Conservation (phyloP, 768 basidiomycete species). For the Neoboletus magnificus region DNA sequence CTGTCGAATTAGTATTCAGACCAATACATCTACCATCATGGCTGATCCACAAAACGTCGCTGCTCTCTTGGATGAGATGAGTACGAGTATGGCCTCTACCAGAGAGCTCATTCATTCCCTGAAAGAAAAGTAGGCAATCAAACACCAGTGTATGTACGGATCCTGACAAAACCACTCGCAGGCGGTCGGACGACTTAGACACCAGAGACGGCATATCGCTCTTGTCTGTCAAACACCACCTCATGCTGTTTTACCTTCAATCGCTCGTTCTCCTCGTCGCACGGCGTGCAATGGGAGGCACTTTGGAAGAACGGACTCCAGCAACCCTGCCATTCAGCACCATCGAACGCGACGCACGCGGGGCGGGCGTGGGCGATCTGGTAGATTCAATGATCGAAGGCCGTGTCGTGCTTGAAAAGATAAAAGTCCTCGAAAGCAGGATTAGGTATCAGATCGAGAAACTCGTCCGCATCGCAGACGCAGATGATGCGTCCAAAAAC, state of each 20-base stretch:
- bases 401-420: slow-evolving; percentile 85
- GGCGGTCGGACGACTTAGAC: slow-evolving; percentile 40
- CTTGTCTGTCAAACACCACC: slow-evolving; percentile 81
- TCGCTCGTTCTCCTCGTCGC: slow-evolving; percentile 71
- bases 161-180: slow-evolving; percentile 22
- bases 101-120: slow-evolving; percentile 54
- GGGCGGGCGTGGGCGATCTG: slow-evolving; percentile 63
- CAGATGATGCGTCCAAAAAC: slow-evolving; percentile 52
- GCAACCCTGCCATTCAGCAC: slow-evolving; percentile 52
- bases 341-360: slow-evolving; percentile 50
- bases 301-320: slow-evolving; percentile 49
- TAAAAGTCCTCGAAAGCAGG: slow-evolving; percentile 76
- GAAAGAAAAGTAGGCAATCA: slow-evolving; percentile 47
- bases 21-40: slow-evolving; percentile 15
- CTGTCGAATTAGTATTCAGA: neutral
- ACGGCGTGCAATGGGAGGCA: slow-evolving; percentile 67
- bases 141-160: neutral
- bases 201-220: slow-evolving; percentile 84
- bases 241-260: slow-evolving; percentile 82
- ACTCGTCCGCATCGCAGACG: slow-evolving; percentile 73
- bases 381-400: slow-evolving; percentile 78
- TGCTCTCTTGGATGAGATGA: slow-evolving; percentile 51
- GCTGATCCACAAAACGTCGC: slow-evolving; percentile 19
- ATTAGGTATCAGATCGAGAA: slow-evolving; percentile 98
- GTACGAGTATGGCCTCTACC: slow-evolving; percentile 56